Base-by-base conservation (phyloP, 257 asterid genomes). In the Echium plantagineum region DNA sequence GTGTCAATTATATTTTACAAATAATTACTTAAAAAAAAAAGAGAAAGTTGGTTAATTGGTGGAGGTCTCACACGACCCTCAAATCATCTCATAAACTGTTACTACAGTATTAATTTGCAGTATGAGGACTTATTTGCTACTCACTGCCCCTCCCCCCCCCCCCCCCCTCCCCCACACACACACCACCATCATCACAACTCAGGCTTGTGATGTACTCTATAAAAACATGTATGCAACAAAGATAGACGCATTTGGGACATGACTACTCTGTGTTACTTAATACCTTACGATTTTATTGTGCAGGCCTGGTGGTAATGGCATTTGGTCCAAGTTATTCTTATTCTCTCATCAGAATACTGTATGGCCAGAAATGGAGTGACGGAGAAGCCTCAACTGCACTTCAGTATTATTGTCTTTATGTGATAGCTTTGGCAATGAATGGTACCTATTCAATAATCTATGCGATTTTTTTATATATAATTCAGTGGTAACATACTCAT, bases 271-370 rank as follows among this genome's bases (percentile, higher is more conserved):
- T 35, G 46, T 35, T 35, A 9, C 46, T 35, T 35, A 35, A 35
- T 8, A 35, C 46, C 59, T 21, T 55, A 71, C 63, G 59, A 20
- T 61, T 49, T n/a, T 1, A 60, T 24, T 60, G 21, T 55, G 68
- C 56, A 93, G 99, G 99, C 48, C 74, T 93, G 73, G 81, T 77
- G 60, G 95, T 93, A 62, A 67, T 93, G 61, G 84, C 97, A 32
- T 93, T 89, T 72, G 97, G 99, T 58, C 97, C 97, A 9, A 86
- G 97, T 82, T 89, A 89, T 80, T 93, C 99, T 46, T 93, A 93
- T 73, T 83, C 97, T 59, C 91, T 86, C 68, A 74, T 89, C 75
- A 81, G 97, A 73, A 62, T 89, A 73, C 66, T 89, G 59, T 93
- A 86, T 72, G 96, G 99, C 69, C 81, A 65, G 77, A 86, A 89